Conservation (phyloP, 2,329 filamentous ascomycete species). For the Ilyonectria robusta region DNA sequence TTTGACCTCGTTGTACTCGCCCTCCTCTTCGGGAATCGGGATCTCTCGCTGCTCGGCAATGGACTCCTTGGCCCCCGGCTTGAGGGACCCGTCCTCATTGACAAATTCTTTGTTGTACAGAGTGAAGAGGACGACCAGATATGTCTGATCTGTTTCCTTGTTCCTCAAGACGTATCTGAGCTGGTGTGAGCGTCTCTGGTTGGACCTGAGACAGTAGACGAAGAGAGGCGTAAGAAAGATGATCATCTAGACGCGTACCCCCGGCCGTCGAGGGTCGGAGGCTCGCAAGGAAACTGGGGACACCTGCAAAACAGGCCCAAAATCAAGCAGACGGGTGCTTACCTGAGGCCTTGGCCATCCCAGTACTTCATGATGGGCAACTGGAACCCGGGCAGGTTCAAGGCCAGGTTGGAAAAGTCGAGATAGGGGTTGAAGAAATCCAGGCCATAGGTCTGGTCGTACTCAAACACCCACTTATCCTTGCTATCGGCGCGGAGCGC, state of each 20-base stretch:
- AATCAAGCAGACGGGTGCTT: slow-evolving; percentile 52
- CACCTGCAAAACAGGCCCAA: slow-evolving; percentile 3
- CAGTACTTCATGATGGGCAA: slow-evolving; percentile 83
- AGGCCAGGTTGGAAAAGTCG: slow-evolving; percentile 82
- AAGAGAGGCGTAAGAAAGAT: slow-evolving; percentile 37
- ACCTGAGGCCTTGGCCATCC: slow-evolving; percentile 85
- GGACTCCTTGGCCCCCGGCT: slow-evolving; percentile 55
- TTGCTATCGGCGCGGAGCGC: slow-evolving; percentile 65
- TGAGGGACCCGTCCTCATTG: slow-evolving; percentile 70
- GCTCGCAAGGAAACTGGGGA: slow-evolving; percentile 24
- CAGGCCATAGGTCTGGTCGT: slow-evolving; percentile 65
- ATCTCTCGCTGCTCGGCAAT: slow-evolving; percentile 29
- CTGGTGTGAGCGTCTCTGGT: slow-evolving; percentile 78
- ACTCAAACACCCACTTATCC: slow-evolving; percentile 68
- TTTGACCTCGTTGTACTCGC: slow-evolving; percentile 51
- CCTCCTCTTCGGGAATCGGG: slow-evolving; percentile 34
- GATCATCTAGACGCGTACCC: slow-evolving; percentile 37
- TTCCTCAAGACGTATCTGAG: slow-evolving; percentile 95
- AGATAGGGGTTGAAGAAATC: slow-evolving; percentile 94
- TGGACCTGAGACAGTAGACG: slow-evolving; percentile 47
- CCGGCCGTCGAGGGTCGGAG: not conserved
- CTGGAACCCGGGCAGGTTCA: slow-evolving; percentile 80
- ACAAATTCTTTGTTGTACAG: slow-evolving; percentile 79
- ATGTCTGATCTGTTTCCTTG: slow-evolving; percentile 77
- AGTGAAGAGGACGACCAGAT: slow-evolving; percentile 86